Conservation (phyloP, 441 rosid genomes). For the Populus hybrid region DNA sequence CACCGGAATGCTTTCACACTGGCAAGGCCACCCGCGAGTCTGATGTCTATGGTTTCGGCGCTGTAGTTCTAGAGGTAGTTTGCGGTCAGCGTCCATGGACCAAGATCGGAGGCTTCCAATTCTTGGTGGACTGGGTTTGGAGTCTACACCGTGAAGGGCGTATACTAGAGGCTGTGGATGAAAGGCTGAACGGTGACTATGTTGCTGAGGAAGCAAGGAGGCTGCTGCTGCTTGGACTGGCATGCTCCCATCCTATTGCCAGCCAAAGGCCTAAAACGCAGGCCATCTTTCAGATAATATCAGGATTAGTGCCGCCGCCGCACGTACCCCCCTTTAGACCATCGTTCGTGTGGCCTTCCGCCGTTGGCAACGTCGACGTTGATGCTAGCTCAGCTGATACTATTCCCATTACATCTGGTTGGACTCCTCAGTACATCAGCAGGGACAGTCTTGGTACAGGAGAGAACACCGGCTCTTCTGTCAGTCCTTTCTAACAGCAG, state of each 20-base stretch:
- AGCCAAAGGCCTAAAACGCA: not conserved
- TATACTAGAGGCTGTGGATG: not conserved
- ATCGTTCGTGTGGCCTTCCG: constrained; percentile 38
- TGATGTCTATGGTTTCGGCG: not conserved
- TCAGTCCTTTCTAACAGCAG: not conserved
- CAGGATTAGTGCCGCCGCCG: constrained; percentile 33
- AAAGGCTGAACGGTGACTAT: not conserved
- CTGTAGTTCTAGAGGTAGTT: not conserved
- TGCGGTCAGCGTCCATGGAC: not conserved
- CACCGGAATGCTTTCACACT: too few species aligned
- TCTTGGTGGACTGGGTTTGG: not conserved
- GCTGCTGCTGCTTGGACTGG: not conserved
- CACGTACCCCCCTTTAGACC: constrained; percentile 38
- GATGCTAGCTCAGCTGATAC: constrained; percentile 12
- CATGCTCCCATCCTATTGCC: not conserved
- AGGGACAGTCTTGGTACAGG: constrained; percentile 15
- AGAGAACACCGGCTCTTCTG: constrained; percentile 9
- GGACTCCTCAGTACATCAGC: constrained; percentile 29
- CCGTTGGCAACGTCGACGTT: constrained; percentile 6
- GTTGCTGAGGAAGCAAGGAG: not conserved
- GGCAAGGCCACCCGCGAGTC: not conserved
- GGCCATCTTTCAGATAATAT: constrained; percentile 29
- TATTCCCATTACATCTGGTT: constrained; percentile 26
- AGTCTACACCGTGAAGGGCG: not conserved
- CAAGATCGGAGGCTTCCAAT: not conserved